Conservation (phyloP, 2,329 filamentous ascomycete genomes). For the Mycocentrospora acerina region DNA sequence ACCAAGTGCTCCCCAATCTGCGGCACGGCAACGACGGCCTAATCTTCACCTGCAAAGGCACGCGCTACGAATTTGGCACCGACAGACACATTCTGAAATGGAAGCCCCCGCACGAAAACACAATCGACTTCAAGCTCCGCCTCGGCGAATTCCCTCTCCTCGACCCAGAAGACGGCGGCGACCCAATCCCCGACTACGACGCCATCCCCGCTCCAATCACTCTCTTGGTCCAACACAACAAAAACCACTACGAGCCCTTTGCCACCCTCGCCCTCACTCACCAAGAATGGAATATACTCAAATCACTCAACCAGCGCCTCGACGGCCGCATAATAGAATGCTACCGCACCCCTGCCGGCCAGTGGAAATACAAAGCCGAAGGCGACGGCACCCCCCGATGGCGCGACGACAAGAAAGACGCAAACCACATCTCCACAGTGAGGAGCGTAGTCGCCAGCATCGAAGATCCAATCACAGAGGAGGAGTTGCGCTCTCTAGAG, state of each 20-base stretch:
- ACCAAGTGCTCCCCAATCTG: slow-evolving; percentile 76
- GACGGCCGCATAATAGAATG: slow-evolving; percentile 90
- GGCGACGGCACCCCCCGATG: slow-evolving; percentile 66
- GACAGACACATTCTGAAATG: slow-evolving; percentile 95
- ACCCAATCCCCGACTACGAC: slow-evolving; percentile 73
- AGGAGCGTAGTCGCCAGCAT: slow-evolving; percentile 89
- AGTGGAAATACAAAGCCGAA: slow-evolving; percentile 72
- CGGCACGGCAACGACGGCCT: slow-evolving; percentile 94
- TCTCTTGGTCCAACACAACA: slow-evolving; percentile 69
- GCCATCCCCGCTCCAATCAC: slow-evolving; percentile 68
- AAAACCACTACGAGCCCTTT: slow-evolving; percentile 66
- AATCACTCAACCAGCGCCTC: slow-evolving; percentile 71
- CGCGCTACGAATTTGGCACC: slow-evolving; percentile 84
- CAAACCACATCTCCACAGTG: slow-evolving; percentile 84
- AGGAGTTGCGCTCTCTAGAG: slow-evolving; percentile 72
- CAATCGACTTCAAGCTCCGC: slow-evolving; percentile 83
- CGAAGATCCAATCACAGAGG: slow-evolving; percentile 76
- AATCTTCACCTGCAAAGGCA: slow-evolving; percentile 93
- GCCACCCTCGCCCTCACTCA: slow-evolving; percentile 66
- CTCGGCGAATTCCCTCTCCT: slow-evolving; percentile 70
- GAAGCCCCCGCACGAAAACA: slow-evolving; percentile 96
- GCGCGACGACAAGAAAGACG: slow-evolving; percentile 87
- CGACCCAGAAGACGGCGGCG: slow-evolving; percentile 68
- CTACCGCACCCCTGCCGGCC: slow-evolving; percentile 70
- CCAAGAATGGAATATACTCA: slow-evolving; percentile 81